Evolutionary conservation across 1,284 basidiomycete genomes (phyloP).

Genomic region (Sporisorium exsertum): DNA sequence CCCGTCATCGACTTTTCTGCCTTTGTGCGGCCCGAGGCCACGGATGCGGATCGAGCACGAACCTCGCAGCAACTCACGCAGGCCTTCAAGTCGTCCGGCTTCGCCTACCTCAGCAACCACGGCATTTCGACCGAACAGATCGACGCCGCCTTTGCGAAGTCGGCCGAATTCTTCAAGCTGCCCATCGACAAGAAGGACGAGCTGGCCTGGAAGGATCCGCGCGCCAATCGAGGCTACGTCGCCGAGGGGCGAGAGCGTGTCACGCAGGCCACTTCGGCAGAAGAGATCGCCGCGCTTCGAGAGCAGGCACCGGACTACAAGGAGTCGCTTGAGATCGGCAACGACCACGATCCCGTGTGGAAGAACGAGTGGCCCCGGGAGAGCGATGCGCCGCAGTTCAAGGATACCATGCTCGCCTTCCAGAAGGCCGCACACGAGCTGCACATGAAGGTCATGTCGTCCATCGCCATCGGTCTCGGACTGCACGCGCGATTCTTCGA

Average conservation of each 20-base stretch:
- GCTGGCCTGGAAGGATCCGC: constrained; percentile 73
- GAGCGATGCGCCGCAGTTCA: constrained; percentile 76
- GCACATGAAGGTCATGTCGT: constrained; percentile 80
- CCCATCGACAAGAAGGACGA: constrained; percentile 76
- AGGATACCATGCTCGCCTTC: constrained; percentile 79
- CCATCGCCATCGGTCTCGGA: constrained; percentile 81
- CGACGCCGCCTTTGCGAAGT: constrained; percentile 74
- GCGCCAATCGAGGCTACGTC: constrained; percentile 85
- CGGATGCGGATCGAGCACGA: constrained; percentile 74
- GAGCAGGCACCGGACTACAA: constrained; percentile 76
- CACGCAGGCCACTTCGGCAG: constrained; percentile 75
- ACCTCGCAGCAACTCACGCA: constrained; percentile 79
- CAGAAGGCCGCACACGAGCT: constrained; percentile 78
- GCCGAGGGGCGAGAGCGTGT: constrained; percentile 82
- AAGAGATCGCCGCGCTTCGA: constrained; percentile 81
- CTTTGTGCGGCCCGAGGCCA: constrained; percentile 74
- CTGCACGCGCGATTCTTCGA: constrained; percentile 18
- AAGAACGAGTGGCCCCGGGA: constrained; percentile 82
- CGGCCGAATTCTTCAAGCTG: constrained; percentile 81
- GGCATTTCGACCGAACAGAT: constrained; percentile 22
- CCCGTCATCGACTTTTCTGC: constrained; percentile 81
- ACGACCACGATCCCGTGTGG: constrained; percentile 73
- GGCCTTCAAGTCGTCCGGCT: constrained; percentile 78
- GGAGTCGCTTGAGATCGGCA: constrained; percentile 86
- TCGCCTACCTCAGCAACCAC: constrained; percentile 52